Percentiles rank a stretch among this genome's conserved stretches.
Conservation (phyloP, 2,329 filamentous ascomycete genomes). For the Cordyceps javanica region DNA sequence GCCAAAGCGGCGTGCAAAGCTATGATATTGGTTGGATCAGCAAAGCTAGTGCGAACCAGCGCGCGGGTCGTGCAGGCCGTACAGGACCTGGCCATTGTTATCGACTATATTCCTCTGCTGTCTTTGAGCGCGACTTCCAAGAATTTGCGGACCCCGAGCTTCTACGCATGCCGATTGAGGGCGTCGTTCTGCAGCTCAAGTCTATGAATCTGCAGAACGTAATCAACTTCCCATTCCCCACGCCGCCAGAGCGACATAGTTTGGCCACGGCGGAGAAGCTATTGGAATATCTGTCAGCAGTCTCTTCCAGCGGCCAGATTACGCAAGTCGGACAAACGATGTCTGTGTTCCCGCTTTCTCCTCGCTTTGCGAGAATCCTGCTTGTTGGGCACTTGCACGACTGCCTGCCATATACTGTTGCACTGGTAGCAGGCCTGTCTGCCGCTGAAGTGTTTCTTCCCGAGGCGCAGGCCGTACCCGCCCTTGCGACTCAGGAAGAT, state of each 20-base stretch:
- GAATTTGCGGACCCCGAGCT: constrained; percentile 87
- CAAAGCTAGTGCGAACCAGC: constrained; percentile 89
- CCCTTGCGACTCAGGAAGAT: constrained; percentile 40
- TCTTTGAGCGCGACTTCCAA: constrained; percentile 84
- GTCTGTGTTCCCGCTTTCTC: constrained; percentile 83
- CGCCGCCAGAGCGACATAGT: constrained; percentile 70
- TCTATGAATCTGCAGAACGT: constrained; percentile 88
- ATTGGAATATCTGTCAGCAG: constrained; percentile 76
- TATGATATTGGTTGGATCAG: constrained; percentile 96
- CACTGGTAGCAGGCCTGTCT: constrained; percentile 80
- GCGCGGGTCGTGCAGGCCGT: constrained; percentile 88
- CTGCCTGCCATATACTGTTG: constrained; percentile 79
- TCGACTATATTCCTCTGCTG: constrained; percentile 85
- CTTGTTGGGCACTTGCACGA: constrained; percentile 76
- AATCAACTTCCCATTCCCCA: constrained; percentile 93
- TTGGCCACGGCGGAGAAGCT: constrained; percentile 81
- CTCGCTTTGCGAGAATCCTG: constrained; percentile 87
- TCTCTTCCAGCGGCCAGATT: constrained; percentile 65
- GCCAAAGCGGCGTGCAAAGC: constrained; percentile 84
- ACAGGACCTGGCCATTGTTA: constrained; percentile 97
- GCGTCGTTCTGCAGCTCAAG: constrained; percentile 88
- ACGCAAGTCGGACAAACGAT: constrained; percentile 76
- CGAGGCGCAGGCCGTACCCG: constrained; percentile 68
- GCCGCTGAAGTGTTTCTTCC: constrained; percentile 83
- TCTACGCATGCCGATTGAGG: constrained; percentile 84